phyloP scores from a whole-genome alignment of 495 filamentous ascomycete genomes.

The Tuber borchii region DNA sequence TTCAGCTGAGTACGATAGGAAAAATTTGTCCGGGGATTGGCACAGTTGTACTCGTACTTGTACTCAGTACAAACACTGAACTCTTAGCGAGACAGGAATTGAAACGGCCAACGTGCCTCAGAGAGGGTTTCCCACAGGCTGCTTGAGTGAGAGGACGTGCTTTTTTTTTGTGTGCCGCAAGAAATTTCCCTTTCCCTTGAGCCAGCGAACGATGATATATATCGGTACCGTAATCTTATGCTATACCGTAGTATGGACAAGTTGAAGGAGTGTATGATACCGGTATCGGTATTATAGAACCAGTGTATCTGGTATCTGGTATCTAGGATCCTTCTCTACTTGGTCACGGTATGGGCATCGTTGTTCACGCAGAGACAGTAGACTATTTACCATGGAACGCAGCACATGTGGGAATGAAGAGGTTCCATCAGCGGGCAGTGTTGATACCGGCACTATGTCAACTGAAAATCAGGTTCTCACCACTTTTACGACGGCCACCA shows the following conservation, averaged over 20 bases:
- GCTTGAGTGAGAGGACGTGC: not conserved
- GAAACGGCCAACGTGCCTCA: not conserved
- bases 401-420: not conserved
- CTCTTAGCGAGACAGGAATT: not conserved
- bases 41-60: too few species aligned
- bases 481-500: not conserved
- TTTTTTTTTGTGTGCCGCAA: not conserved
- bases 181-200: not conserved
- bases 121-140: not conserved
- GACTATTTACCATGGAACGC: not conserved
- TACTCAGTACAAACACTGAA: not conserved
- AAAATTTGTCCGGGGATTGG: not conserved
- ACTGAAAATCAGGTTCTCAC: not conserved
- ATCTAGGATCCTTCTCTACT: not conserved
- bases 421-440: not conserved
- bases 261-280: not conserved
- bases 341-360: not conserved
- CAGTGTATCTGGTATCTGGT: not conserved
- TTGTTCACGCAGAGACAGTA: not conserved
- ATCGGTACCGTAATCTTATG: not conserved
- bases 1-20: not conserved
- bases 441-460: not conserved
- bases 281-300: too few species aligned
- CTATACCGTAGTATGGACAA: not conserved
- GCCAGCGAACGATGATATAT: not conserved